Conservation (phyloP, 1,284 basidiomycete genomes). For the Thecaphora thlaspeos region DNA sequence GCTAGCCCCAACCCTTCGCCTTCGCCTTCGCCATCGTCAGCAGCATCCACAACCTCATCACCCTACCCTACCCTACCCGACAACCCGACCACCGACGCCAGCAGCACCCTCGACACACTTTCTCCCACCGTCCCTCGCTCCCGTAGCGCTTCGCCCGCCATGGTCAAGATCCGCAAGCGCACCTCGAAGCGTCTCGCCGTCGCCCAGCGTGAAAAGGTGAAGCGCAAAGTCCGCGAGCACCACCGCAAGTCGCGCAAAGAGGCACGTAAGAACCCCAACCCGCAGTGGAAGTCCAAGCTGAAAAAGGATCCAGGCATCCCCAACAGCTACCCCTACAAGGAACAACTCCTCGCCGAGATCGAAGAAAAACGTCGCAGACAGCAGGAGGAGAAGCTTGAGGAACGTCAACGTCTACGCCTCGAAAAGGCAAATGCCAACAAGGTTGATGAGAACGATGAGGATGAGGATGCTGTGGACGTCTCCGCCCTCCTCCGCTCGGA, state of each 20-base stretch:
- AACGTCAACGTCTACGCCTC: slow-evolving; percentile 10
- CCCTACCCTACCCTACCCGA: too few species aligned
- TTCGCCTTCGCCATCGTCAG: too few species aligned
- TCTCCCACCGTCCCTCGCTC: too few species aligned
- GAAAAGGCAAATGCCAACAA: slow-evolving; percentile 29
- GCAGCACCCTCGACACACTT: too few species aligned
- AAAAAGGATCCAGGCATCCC: slow-evolving; percentile 92
- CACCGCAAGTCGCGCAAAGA: slow-evolving; percentile 62
- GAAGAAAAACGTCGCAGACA: slow-evolving; percentile 41
- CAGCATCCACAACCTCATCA: too few species aligned
- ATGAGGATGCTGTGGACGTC: slow-evolving; percentile 8
- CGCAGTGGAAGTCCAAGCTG: slow-evolving; percentile 69
- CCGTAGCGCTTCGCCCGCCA: too few species aligned
- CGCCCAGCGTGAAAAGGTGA: slow-evolving; percentile 54
- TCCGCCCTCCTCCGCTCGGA: slow-evolving; percentile 10
- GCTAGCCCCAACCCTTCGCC: too few species aligned
- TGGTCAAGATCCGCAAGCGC: slow-evolving; percentile 49
- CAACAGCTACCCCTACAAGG: slow-evolving; percentile 96
- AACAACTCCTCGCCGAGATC: slow-evolving; percentile 83
- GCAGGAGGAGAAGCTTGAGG: slow-evolving; percentile 33
- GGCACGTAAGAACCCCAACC: slow-evolving; percentile 74
- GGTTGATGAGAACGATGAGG: slow-evolving; percentile 4
- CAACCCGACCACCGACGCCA: too few species aligned
- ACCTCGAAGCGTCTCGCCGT: slow-evolving; percentile 49
- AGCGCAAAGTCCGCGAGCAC: slow-evolving; percentile 54